Evolutionary conservation across 1,284 basidiomycete genomes (phyloP).

Genomic region (Apiotrichum veenhuisii): DNA sequence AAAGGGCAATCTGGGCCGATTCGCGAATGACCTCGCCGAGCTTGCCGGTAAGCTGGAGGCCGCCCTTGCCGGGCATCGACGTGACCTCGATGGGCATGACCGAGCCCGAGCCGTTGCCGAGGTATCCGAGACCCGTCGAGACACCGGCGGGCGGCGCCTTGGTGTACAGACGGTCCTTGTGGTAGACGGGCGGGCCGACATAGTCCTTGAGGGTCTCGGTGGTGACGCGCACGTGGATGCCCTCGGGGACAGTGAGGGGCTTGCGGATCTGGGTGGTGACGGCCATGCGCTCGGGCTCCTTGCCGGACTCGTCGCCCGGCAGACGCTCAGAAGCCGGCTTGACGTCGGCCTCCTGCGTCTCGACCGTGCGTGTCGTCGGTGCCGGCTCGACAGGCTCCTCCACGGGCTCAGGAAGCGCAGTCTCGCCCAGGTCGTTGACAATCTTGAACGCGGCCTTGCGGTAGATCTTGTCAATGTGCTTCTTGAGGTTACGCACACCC

Average conservation of each 20-base stretch:
- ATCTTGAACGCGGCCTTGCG: slow-evolving; percentile 93
- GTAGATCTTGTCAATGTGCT: slow-evolving; percentile 97
- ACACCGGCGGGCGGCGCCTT: slow-evolving; percentile 82
- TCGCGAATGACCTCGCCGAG: slow-evolving; percentile 97
- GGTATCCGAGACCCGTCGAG: slow-evolving; percentile 87
- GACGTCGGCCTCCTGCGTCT: slow-evolving; percentile 30
- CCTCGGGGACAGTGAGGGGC: slow-evolving; percentile 75
- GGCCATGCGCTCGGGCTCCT: slow-evolving; percentile 36
- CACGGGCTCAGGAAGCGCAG: slow-evolving; percentile 73
- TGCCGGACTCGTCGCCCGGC: slow-evolving; percentile 37
- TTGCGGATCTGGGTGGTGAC: slow-evolving; percentile 68
- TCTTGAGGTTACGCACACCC: slow-evolving; percentile 90
- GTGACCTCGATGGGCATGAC: slow-evolving; percentile 96
- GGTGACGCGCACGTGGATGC: slow-evolving; percentile 75
- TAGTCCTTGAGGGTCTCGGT: slow-evolving; percentile 90
- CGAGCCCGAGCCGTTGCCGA: slow-evolving; percentile 92
- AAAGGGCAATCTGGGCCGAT: slow-evolving; percentile 87
- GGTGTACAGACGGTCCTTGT: slow-evolving; percentile 89
- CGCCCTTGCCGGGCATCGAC: slow-evolving; percentile 89
- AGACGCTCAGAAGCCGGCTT: slow-evolving; percentile 49
- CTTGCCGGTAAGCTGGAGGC: slow-evolving; percentile 88
- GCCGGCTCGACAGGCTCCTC: slow-evolving; percentile 11
- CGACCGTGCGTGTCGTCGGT: slow-evolving; percentile 28
- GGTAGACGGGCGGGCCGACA: slow-evolving; percentile 88
- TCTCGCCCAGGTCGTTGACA: slow-evolving; percentile 86